Evolutionary conservation across 2,329 filamentous ascomycete genomes (phyloP), one percentile per base, ranked within the genome.

Genomic region (Aspergillus intermedius): DNA sequence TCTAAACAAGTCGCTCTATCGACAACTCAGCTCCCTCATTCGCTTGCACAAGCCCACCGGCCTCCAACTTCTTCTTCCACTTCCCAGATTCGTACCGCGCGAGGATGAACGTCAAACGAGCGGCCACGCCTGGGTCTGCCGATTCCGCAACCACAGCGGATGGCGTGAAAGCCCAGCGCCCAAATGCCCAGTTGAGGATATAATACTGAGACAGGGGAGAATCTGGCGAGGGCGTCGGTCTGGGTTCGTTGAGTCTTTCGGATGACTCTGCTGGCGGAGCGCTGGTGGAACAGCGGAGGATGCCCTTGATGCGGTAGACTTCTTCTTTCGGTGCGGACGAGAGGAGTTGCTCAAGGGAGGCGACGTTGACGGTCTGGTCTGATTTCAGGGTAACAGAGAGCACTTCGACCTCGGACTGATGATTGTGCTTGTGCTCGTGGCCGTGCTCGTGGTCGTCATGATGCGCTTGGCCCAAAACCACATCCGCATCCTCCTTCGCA

Each of bases 141-240:
- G 57, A 58, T 45, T 66, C 59, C 1, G 62, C 59, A 22, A 65
- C 61, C 15, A 83, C 72, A 1, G 59, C 54, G 2, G 64, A 67
- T 5, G 80, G 76, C 1, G 90, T 94, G 63, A 91, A 95, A 0
- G 83, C 95, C 91, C 93, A 98, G 25, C 93, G 80, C 0, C 90
- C 90, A 71, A 98, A 98, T 0, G 93, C 93, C 93, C 93, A 98
- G 67, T 98, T 98, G 51, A 98, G 78, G 41, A 98, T 95, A 64
- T 93, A 96, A 48, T 87, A 77, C 13, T 69, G 67, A 17, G 67
- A 62, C 2, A 67, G 69, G 1, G 45, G 12, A 1, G 49, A 48
- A 21, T 54, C 46, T 43, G 25, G 49, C 30, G 43, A 45, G 4
- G 42, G 28, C 30, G 42, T 47, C 12, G 46, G 49, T 9, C 47